phyloP scores from a whole-genome alignment of 2,329 filamentous ascomycete species.

The Colletotrichum filicis region DNA sequence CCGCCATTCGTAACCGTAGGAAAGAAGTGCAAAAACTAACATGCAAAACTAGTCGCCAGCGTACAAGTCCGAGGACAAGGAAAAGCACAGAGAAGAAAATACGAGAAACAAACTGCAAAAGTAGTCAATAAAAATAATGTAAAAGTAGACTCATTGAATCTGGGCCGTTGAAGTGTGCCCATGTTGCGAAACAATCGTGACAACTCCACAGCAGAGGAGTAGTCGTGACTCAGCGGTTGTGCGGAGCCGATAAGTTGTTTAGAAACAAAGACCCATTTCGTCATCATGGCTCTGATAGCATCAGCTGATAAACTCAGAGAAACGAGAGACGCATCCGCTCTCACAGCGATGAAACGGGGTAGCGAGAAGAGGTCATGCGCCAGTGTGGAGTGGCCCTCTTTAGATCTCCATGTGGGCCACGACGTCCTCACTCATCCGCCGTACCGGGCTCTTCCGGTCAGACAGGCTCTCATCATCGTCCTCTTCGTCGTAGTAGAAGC shows the following conservation, averaged over 20 bases:
- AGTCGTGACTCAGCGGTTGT: slow-evolving; percentile 11
- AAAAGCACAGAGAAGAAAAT: background rate
- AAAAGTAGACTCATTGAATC: background rate
- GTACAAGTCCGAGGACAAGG: slow-evolving; percentile 5
- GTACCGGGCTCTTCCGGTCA: slow-evolving; percentile 53
- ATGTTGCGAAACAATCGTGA: slow-evolving; percentile 1
- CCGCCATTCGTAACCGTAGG: slow-evolving; percentile 1
- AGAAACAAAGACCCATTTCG: slow-evolving; percentile 28
- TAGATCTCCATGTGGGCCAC: slow-evolving; percentile 72
- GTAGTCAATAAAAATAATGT: background rate
- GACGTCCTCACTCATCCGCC: slow-evolving; percentile 72
- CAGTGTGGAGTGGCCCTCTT: slow-evolving; percentile 35
- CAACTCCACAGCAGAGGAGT: background rate
- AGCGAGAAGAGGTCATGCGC: slow-evolving; percentile 20
- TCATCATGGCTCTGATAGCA: slow-evolving; percentile 22
- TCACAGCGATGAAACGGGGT: slow-evolving; percentile 27
- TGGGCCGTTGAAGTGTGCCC: slow-evolving; percentile 21
- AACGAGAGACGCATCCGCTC: slow-evolving; percentile 12
- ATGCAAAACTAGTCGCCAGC: slow-evolving; percentile 7
- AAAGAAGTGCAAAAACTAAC: background rate
- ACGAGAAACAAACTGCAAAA: background rate
- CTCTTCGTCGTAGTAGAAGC: slow-evolving; percentile 56
- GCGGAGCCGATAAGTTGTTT: slow-evolving; percentile 28
- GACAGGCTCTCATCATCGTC: slow-evolving; percentile 54
- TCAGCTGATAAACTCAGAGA: slow-evolving; percentile 6